Base-by-base conservation (phyloP, 257 asterid genomes). In the Fraxinus pennsylvanica region DNA sequence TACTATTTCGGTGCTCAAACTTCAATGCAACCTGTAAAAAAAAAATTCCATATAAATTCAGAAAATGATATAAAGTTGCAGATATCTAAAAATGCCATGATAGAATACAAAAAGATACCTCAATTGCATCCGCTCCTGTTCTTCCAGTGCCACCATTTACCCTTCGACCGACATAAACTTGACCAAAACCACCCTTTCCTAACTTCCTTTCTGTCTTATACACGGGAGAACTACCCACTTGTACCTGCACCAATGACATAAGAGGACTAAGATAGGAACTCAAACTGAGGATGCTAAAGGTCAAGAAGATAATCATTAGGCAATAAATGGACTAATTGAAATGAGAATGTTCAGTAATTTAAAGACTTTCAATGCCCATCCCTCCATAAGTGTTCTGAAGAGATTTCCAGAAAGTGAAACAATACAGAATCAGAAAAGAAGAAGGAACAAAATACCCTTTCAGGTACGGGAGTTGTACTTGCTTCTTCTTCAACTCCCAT, bases 131-230 rank as follows among this genome's bases (percentile, higher is more conserved):
- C 19, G 98, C 92, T 73, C 98, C 98, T 8, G 92, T 78, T 85
- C 97, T 90, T 41, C 88, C 98, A 6, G 88, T 86, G 83, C 96
- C 96, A 65, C 97, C 97, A 76, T 86, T 87, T 61, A 88, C 86
- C 88, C 96, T 84, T 80, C 95, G 87, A 76, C 98, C 98, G 36
- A 94, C 97, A 77, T 94, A 90, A 74, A 94, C 98, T 87, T 94
- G 98, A 77, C 98, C 98, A 78, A 94, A 94, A 52, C 98, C 98
- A 75, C 97, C 98, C 87, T 92, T 94, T 59, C 98, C 98, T 82
- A 94, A 83, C 71, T 91, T 91, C 81, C 93, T 87, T 81, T 91
- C 97, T 8, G 96, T 95, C 90, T 90, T 91, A 73, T 95, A 95
- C 80, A 83, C 73, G 33, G 99, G 99, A 74, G 99, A 95, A 82